These are phyloP conservation scores for Schizosaccharomyces octosporus DNA, from an alignment of 805 yeast genomes.

Conservation along the genomic window DNA sequence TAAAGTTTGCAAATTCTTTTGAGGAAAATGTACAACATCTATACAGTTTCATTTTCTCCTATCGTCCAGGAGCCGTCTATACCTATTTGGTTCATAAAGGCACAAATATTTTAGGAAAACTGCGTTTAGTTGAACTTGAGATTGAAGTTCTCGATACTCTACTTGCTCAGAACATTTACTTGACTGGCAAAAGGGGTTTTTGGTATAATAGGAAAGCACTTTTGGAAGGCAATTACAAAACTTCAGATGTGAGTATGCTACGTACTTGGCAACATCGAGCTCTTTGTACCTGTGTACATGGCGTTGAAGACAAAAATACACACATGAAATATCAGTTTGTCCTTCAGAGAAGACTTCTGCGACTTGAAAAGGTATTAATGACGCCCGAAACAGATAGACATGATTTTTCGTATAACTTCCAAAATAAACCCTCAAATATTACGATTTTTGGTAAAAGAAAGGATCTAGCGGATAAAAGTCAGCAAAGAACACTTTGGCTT, in stretches of 20 bases:
- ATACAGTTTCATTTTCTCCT: neutral
- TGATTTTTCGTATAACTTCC: neutral
- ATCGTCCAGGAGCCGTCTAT: conserved; percentile 6
- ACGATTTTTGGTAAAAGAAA: conserved; percentile 4
- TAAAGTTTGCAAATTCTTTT: neutral
- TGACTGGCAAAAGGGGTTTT: conserved; percentile 8
- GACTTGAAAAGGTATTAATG: conserved; percentile 6
- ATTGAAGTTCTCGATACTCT: conserved; percentile 5
- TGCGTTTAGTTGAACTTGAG: conserved; percentile 4
- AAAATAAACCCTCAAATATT: neutral
- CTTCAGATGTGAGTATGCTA: conserved; percentile 1
- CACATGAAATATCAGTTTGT: conserved; percentile 7
- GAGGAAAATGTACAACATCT: neutral
- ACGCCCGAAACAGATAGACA: conserved; percentile 3
- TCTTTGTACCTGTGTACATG: conserved; percentile 6
- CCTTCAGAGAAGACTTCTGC: conserved; percentile 6
- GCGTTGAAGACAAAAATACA: conserved; percentile 8
- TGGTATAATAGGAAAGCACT: conserved; percentile 9
- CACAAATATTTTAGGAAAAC: conserved; percentile 5
- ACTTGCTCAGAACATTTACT: conserved; percentile 5
- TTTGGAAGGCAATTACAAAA: conserved; percentile 5
- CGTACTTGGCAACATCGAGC: conserved; percentile 6
- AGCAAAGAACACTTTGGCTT: conserved; percentile 5
- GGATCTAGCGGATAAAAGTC: conserved; percentile 3
- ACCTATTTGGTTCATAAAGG: conserved; percentile 7